A percentile compares a stretch with the other conserved stretches of the same genome.
Conservation (phyloP, 305 asterid species). For the Ilex paraguariensis region DNA sequence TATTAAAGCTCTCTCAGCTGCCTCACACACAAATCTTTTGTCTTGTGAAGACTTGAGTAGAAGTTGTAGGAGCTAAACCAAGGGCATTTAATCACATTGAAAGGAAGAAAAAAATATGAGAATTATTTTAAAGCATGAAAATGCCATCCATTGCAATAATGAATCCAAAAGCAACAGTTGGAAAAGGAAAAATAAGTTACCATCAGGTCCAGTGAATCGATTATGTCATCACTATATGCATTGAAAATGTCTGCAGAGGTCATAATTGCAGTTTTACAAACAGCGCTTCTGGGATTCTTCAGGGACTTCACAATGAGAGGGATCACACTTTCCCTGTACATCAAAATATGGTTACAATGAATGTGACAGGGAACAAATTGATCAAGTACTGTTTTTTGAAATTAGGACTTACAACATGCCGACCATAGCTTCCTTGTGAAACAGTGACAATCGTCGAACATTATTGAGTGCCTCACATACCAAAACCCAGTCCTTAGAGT, state of each 20-base stretch:
- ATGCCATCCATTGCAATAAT: neutral
- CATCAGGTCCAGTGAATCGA: slow-evolving; percentile 74
- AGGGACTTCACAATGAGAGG: slow-evolving; percentile 63
- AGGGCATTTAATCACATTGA: slow-evolving; percentile 10
- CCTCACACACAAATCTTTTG: slow-evolving; percentile 88
- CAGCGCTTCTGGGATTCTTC: slow-evolving; percentile 84
- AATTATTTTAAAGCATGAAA: neutral
- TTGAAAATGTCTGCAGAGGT: slow-evolving; percentile 73
- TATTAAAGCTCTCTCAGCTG: slow-evolving; percentile 73
- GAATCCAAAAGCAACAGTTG: neutral
- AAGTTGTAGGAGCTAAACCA: slow-evolving; percentile 67
- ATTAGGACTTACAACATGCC: slow-evolving; percentile 56
- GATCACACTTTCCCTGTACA: slow-evolving; percentile 54
- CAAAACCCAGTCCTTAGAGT: slow-evolving; percentile 84
- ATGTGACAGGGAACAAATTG: neutral
- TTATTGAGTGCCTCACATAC: slow-evolving; percentile 81
- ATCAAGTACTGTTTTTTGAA: neutral
- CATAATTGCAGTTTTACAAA: slow-evolving; percentile 90
- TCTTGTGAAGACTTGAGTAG: slow-evolving; percentile 95
- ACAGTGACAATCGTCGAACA: slow-evolving; percentile 60
- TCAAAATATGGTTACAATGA: slow-evolving; percentile 6
- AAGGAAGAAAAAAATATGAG: slow-evolving; percentile 10
- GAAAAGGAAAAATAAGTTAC: slow-evolving; percentile 21
- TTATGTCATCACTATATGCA: slow-evolving; percentile 56
- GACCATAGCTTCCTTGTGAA: slow-evolving; percentile 63